phyloP scores from a whole-genome alignment of 1,284 basidiomycete species.

The Cystobasidium pallidum region DNA sequence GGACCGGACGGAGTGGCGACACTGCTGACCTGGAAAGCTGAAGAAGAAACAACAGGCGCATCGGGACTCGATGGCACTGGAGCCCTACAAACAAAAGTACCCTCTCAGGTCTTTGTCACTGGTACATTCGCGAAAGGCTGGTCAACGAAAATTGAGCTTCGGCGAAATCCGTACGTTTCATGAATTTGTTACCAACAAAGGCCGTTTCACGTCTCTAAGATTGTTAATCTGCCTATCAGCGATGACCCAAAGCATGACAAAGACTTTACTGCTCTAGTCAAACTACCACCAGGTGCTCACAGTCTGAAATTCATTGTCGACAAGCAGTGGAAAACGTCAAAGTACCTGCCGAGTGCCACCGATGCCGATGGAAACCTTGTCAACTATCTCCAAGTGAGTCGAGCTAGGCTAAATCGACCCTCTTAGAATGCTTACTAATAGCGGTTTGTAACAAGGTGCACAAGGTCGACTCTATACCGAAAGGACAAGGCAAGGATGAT shows the following conservation, averaged over 20 bases:
- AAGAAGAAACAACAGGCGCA: slow-evolving; percentile 44
- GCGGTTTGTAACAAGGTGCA: slow-evolving; percentile 13
- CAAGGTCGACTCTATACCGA: slow-evolving; percentile 29
- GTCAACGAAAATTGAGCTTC: slow-evolving; percentile 61
- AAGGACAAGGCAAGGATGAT: slow-evolving; percentile 33
- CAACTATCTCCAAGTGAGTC: slow-evolving; percentile 81
- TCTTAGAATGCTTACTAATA: too few species aligned
- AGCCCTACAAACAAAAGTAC: slow-evolving; percentile 3
- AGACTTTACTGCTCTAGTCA: slow-evolving; percentile 59
- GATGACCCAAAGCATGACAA: slow-evolving; percentile 16
- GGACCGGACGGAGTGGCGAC: slow-evolving; percentile 54
- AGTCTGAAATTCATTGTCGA: slow-evolving; percentile 96
- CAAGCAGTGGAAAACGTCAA: slow-evolving; percentile 74
- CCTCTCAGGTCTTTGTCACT: slow-evolving; percentile 61
- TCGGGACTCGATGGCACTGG: slow-evolving; percentile 22
- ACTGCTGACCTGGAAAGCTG: slow-evolving; percentile 53
- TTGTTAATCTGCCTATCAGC: neutral
- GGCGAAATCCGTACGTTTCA: slow-evolving; percentile 57
- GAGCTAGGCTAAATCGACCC: too few species aligned
- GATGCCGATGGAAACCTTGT: slow-evolving; percentile 94
- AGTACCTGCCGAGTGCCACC: slow-evolving; percentile 83
- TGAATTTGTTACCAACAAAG: neutral
- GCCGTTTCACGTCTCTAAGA: too few species aligned
- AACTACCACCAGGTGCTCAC: slow-evolving; percentile 85
- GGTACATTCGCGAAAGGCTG: slow-evolving; percentile 66